A percentile compares a stretch with the other conserved stretches of the same genome.
Conservation (phyloP, 176 grass and related monocot genomes). For the Bothriochloa decipiens region DNA sequence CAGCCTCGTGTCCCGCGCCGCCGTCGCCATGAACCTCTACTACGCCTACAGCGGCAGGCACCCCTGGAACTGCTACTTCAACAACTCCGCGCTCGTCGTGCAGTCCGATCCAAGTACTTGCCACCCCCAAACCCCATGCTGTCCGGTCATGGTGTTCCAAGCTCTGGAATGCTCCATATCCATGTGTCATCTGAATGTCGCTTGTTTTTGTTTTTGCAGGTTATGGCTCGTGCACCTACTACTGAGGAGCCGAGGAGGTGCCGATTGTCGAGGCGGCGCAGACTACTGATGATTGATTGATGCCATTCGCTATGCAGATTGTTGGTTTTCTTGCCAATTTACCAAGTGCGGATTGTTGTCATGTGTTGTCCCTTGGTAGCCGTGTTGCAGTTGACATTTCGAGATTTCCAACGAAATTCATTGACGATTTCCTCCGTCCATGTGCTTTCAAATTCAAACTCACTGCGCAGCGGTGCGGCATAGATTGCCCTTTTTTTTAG, state of each 20-base stretch:
- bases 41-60: slow-evolving; percentile 67
- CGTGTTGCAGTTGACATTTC: background rate
- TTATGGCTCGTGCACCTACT: slow-evolving; percentile 60
- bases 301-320: background rate
- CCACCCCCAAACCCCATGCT: too few relatives aligned
- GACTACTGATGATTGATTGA: background rate
- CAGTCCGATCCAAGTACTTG: slow-evolving; percentile 74
- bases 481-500: background rate
- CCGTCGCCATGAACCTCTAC: slow-evolving; percentile 91
- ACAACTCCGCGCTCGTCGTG: slow-evolving; percentile 58
- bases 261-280: background rate
- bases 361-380: background rate
- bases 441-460: background rate
- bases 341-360: background rate
- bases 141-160: too few relatives aligned
- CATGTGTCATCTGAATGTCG: background rate
- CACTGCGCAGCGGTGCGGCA: background rate
- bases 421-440: too few relatives aligned
- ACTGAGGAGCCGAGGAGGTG: background rate
- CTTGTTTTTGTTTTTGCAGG: background rate
- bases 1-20: slow-evolving; percentile 68
- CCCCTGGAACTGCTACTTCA: slow-evolving; percentile 77
- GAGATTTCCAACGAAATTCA: background rate
- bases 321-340: background rate
- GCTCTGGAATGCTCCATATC: background rate